These are phyloP conservation scores for Lentinula raphanica DNA, from an alignment of 768 basidiomycete genomes.

Conservation along the genomic window DNA sequence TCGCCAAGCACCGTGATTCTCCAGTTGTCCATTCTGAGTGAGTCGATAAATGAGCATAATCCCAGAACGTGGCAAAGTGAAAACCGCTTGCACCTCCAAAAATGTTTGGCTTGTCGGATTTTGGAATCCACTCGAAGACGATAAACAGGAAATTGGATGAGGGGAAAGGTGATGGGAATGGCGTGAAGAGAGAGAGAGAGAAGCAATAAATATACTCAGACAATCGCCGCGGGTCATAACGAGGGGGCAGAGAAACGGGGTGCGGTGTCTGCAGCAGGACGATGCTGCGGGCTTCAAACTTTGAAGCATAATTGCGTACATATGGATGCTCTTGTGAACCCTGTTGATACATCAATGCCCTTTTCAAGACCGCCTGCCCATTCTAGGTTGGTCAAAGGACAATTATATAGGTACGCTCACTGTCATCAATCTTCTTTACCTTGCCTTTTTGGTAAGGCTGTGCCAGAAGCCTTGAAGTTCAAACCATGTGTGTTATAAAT, in stretches of 20 bases:
- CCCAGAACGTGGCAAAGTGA: background rate
- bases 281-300: too few species aligned
- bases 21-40: conserved; percentile 80
- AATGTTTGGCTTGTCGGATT: conserved; percentile 22
- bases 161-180: conserved; percentile 22
- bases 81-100: conserved; percentile 23
- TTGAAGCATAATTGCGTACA: too few species aligned
- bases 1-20: conserved; percentile 94
- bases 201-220: conserved; percentile 40
- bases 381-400: too few species aligned
- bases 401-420: too few species aligned
- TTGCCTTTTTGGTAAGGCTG: too few species aligned
- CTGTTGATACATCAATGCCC: too few species aligned
- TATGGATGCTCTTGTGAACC: too few species aligned
- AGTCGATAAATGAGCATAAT: conserved; percentile 13
- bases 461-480: too few species aligned
- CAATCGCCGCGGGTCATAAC: conserved; percentile 68
- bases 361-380: too few species aligned
- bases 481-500: too few species aligned
- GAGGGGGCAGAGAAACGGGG: conserved; percentile 27
- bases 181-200: conserved; percentile 21
- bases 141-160: conserved; percentile 17
- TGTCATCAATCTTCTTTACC: too few species aligned
- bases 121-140: conserved; percentile 13
- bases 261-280: too few species aligned